phyloP scores from a whole-genome alignment of 139 green algal species.

The Haematococcus sp. region DNA sequence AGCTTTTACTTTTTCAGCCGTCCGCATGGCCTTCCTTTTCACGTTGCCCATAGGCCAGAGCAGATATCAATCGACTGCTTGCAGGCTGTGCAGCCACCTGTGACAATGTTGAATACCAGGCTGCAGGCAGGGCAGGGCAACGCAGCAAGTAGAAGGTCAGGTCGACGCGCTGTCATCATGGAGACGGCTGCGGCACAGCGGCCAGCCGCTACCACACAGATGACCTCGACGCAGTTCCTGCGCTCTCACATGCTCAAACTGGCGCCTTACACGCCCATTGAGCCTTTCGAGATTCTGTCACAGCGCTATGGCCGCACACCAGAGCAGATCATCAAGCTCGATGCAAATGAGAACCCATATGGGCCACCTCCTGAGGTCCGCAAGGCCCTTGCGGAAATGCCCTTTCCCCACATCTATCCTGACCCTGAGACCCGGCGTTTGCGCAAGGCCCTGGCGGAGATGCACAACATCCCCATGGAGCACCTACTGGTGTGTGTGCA shows the following conservation, averaged over 20 bases:
- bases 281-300: conserved; percentile 94
- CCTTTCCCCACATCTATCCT: conserved; percentile 97
- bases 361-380: conserved; percentile 93
- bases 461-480: conserved; percentile 76
- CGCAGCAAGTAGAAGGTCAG: too few species aligned
- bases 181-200: conserved; percentile 13
- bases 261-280: conserved; percentile 95
- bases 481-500: conserved; percentile 82
- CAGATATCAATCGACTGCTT: too few species aligned
- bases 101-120: too few species aligned
- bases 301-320: conserved; percentile 70
- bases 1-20: too few species aligned
- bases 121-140: too few species aligned
- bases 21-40: too few species aligned
- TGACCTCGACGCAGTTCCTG: conserved; percentile 62
- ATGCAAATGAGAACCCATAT: conserved; percentile 99
- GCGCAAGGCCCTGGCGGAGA: conserved; percentile 67
- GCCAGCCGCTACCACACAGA: neutral
- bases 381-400: conserved; percentile 82
- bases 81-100: too few species aligned
- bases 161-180: conserved; percentile 7
- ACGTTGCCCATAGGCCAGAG: too few species aligned
- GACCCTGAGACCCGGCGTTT: conserved; percentile 90
- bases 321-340: conserved; percentile 97
- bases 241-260: conserved; percentile 88